Evolutionary conservation across 2,329 filamentous ascomycete genomes (phyloP), one percentile per base, ranked within the genome.

Genomic region (Ascochyta viciae-villosae): DNA sequence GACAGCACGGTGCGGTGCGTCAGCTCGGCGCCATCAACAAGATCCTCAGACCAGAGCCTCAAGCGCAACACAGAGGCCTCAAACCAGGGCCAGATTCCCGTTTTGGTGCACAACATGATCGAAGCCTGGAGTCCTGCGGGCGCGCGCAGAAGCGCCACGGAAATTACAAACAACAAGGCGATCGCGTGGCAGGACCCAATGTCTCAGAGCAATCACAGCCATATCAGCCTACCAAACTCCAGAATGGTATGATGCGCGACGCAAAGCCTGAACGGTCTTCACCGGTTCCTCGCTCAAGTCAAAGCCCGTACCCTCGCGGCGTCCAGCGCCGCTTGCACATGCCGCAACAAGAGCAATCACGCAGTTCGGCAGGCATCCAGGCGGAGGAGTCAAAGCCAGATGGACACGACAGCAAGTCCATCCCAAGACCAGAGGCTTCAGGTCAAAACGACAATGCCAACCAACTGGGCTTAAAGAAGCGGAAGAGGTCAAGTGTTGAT

Each of bases 1-100:
- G 43, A n/a, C 22, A 41, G 29, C 22, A 27, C 34, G 35, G 50
- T 37, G 37, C 42, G n/a, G 16, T 31, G 16, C 42, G 31, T 24
- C 50, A 53, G 38, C 38, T 41, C 15, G 37, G 50, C 24, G 24
- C 31, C 29, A 47, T 53, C n/a, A 47, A 53, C 29, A 37, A 47
- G 13, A 53, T 53, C 12, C 50, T 53, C 22, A 41, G 42, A 16
- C 23, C 47, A 15, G 22, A 41, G 7, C 42, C 47, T 7, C 39
- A 26, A 2, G n/a, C 22, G 6, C 29, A 12, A n/a, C 22, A n/a
- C 8, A 8, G n/a, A 16, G 15, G 12, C 10, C 29, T 31, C 29
- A 6, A 13, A 13, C 6, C 29, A 31, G 12, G 5, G 13, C 4
- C 12, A 13, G 12, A 6, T 16, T 7, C 33, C 7, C 26, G 24